These are phyloP conservation scores for Karstenula rhodostoma DNA, from an alignment of 2,329 filamentous ascomycete genomes.

Conservation along the genomic window DNA sequence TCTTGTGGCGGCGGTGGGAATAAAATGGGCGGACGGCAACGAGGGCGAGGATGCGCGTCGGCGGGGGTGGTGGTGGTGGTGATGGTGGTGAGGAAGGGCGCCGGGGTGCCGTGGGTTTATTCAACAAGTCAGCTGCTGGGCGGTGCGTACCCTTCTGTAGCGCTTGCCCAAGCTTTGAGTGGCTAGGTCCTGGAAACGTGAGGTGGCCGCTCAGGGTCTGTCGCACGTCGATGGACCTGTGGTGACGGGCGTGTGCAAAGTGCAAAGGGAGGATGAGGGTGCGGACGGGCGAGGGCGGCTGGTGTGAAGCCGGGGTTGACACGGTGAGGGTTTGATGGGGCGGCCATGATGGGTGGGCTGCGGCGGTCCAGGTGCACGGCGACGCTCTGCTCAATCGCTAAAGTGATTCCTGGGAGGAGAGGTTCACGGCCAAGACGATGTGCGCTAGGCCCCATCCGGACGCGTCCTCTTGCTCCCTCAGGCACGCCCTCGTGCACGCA, in stretches of 20 bases:
- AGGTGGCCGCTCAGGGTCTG: slow-evolving; percentile 6
- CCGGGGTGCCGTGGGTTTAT: slow-evolving; percentile 20
- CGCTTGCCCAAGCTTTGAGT: slow-evolving; percentile 19
- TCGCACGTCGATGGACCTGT: neutral
- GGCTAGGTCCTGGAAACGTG: slow-evolving; percentile 12
- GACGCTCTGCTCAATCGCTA: slow-evolving; percentile 5
- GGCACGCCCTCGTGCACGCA: neutral
- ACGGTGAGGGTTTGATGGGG: slow-evolving; percentile 13
- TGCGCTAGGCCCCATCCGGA: neutral
- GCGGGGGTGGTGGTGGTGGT: slow-evolving; percentile 20
- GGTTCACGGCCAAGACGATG: neutral
- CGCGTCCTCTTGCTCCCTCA: neutral
- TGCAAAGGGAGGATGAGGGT: neutral
- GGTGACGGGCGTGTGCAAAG: neutral
- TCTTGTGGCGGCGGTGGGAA: slow-evolving; percentile 20
- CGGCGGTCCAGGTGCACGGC: slow-evolving; percentile 11
- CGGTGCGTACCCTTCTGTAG: slow-evolving; percentile 18
- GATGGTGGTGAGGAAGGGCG: slow-evolving; percentile 15
- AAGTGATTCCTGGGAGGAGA: slow-evolving; percentile 1
- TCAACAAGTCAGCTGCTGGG: slow-evolving; percentile 21
- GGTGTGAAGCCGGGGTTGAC: slow-evolving; percentile 11
- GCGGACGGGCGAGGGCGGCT: slow-evolving; percentile 3
- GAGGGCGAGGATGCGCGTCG: slow-evolving; percentile 22
- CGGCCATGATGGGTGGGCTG: slow-evolving; percentile 13
- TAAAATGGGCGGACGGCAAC: slow-evolving; percentile 21